These are phyloP conservation scores for Cryptosporidium canis DNA, from an alignment of 169 alveolate genomes.

Conservation along the genomic window DNA sequence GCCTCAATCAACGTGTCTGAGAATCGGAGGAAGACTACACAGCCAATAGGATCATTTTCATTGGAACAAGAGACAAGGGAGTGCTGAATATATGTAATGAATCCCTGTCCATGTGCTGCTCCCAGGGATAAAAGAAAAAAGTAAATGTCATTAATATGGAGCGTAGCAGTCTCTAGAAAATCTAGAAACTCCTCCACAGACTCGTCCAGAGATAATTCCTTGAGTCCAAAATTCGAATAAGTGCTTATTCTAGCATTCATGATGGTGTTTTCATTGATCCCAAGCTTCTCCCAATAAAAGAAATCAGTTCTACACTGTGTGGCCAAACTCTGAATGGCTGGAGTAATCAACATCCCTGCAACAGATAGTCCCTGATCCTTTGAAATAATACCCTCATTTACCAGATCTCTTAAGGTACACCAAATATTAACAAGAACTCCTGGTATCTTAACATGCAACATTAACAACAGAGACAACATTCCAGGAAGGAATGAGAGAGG, in stretches of 20 bases:
- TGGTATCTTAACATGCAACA: constrained; percentile 47
- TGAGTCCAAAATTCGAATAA: constrained; percentile 34
- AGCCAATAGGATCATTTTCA: constrained; percentile 55
- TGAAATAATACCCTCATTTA: constrained; percentile 50
- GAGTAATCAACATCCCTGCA: constrained; percentile 49
- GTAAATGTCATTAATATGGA: constrained; percentile 62
- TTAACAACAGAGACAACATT: constrained; percentile 25
- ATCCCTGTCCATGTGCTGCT: constrained; percentile 15
- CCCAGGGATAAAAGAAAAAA: constrained; percentile 50
- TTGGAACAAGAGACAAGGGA: constrained; percentile 37
- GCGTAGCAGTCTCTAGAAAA: constrained; percentile 53
- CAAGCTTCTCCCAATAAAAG: constrained; percentile 52
- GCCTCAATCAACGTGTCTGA: constrained; percentile 61
- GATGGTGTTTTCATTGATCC: constrained; percentile 36
- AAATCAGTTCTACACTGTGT: constrained; percentile 59
- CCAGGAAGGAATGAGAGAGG: constrained; percentile 52
- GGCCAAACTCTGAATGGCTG: constrained; percentile 53
- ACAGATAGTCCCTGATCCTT: constrained; percentile 38
- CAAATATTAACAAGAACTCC: constrained; percentile 57
- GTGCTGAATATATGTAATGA: constrained; percentile 52
- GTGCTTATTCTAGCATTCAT: constrained; percentile 32
- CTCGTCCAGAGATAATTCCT: constrained; percentile 20
- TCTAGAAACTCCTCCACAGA: constrained; percentile 48
- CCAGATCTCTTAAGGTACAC: constrained; percentile 65
- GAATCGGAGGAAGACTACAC: constrained; percentile 56